Conservation (phyloP, 495 filamentous ascomycete genomes). For the Staphylotrichum tortipilum region DNA sequence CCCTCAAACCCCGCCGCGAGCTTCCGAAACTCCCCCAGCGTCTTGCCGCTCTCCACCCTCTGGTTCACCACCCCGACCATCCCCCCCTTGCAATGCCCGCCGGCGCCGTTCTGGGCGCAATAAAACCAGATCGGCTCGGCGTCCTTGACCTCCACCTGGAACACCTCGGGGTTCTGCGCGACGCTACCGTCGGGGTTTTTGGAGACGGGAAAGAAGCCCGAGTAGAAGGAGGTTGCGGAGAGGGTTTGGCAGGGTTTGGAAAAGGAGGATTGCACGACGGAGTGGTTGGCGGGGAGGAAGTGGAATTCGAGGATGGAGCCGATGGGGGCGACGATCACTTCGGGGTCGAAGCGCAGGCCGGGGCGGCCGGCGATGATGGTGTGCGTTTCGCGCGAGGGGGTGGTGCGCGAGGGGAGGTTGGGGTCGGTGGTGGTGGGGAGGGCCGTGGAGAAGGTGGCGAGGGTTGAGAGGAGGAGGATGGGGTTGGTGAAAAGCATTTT, state of each 20-base stretch:
- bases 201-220: conserved; percentile 21
- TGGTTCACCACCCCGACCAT: conserved; percentile 19
- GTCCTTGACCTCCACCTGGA: conserved; percentile 31
- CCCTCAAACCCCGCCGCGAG: not conserved
- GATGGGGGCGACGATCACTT: conserved; percentile 40
- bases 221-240: conserved; percentile 13
- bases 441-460: conserved; percentile 8
- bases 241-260: conserved; percentile 42
- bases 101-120: conserved; percentile 13
- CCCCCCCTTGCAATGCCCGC: conserved; percentile 14
- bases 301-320: conserved; percentile 49
- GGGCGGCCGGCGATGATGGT: conserved; percentile 43
- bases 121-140: conserved; percentile 22
- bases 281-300: conserved; percentile 51
- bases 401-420: conserved; percentile 6
- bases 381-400: conserved; percentile 29
- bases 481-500: conserved; percentile 15
- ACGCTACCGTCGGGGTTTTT: not conserved
- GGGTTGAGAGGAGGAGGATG: conserved; percentile 7
- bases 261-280: conserved; percentile 48
- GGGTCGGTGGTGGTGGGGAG: conserved; percentile 7
- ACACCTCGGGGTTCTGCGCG: conserved; percentile 19
- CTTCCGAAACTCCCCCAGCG: not conserved
- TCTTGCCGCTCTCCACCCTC: conserved; percentile 2
- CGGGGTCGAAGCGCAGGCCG: conserved; percentile 43